phyloP scores from a whole-genome alignment of 225 moss, liverwort and hornwort genomes.

The Straminergon stramineum region DNA sequence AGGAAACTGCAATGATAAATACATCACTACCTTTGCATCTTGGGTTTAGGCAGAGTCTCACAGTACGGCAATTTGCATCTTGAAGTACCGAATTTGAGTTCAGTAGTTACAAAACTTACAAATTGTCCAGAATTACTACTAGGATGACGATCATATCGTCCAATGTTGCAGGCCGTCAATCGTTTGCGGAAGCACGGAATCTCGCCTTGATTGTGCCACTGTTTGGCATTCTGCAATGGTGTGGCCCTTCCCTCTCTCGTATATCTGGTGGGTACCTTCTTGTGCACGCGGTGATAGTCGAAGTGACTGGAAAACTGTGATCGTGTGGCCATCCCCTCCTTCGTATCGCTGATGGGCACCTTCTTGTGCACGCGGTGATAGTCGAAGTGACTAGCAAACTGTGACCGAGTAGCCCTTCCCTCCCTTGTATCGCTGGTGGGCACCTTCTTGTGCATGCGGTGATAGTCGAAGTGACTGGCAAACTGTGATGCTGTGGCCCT shows the following conservation, averaged over 20 bases:
- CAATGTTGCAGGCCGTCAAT: not conserved
- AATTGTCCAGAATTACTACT: not conserved
- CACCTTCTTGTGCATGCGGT: too few species aligned
- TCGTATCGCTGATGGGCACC: too few species aligned
- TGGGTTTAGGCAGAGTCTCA: not conserved
- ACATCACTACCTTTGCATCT: not conserved
- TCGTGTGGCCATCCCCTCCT: too few species aligned
- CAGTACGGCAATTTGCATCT: not conserved
- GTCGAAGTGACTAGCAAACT: too few species aligned
- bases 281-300: not conserved
- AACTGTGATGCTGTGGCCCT: not conserved
- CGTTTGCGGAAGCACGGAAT: not conserved
- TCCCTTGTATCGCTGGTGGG: too few species aligned
- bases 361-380: too few species aligned
- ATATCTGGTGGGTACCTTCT: not conserved
- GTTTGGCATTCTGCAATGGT: not conserved
- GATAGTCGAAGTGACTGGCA: too few species aligned
- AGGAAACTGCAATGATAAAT: not conserved
- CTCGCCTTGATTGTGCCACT: too few species aligned
- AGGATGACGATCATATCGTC: too few species aligned
- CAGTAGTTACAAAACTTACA: not conserved
- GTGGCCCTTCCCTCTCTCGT: not conserved
- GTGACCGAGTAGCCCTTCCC: not conserved
- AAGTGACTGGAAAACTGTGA: not conserved
- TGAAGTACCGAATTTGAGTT: not conserved